These are phyloP conservation scores for Solanum phureja DNA, from an alignment of 257 asterid genomes.

Conservation along the genomic window DNA sequence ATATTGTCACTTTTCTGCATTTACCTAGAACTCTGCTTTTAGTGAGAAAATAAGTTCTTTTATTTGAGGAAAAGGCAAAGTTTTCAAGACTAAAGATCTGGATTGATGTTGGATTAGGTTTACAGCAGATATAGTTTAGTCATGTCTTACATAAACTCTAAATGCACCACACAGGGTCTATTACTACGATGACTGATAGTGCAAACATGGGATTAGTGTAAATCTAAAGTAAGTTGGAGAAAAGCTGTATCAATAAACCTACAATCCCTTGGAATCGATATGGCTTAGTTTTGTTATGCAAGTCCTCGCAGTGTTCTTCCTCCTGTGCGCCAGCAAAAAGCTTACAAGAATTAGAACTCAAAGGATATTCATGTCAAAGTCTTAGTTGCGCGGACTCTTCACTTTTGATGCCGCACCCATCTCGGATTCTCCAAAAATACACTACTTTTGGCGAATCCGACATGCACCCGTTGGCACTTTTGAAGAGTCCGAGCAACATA, in stretches of 20 bases:
- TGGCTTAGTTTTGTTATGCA: background rate
- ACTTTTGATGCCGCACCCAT: too few species aligned
- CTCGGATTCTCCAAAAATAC: too few species aligned
- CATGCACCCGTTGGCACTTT: too few species aligned
- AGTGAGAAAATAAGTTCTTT: background rate
- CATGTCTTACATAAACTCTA: background rate
- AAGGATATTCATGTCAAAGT: background rate
- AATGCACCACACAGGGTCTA: background rate
- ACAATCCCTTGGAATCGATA: background rate
- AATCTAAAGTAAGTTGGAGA: background rate
- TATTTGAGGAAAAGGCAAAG: background rate
- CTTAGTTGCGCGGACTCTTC: too few species aligned
- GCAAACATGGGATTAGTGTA: background rate
- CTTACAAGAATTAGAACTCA: background rate
- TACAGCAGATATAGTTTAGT: background rate
- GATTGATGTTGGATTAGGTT: background rate
- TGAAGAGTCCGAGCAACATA: too few species aligned
- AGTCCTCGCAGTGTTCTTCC: background rate
- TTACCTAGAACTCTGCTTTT: background rate
- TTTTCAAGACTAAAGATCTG: background rate
- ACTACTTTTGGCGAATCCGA: too few species aligned
- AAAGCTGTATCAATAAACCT: background rate
- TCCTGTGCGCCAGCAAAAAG: background rate
- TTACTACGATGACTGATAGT: background rate
- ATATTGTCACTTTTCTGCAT: background rate